Evolutionary conservation across 768 basidiomycete species (phyloP), one percentile per base, ranked within the genome.

Genomic region (Sarcodon sp.): DNA sequence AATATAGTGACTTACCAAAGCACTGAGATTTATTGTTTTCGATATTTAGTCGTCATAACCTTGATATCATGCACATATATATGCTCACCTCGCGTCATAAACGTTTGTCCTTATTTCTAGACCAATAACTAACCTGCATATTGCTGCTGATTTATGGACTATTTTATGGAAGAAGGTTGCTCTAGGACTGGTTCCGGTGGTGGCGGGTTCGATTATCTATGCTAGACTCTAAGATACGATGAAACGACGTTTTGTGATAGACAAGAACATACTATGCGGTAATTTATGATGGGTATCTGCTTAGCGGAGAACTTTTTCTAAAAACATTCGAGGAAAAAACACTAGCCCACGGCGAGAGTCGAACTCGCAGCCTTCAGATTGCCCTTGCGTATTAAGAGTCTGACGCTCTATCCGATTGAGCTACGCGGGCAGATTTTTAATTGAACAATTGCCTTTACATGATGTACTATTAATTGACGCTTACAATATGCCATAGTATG

Each of bases 381-480:
- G 48, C 59, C 35, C 39, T 10, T 27, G 21, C 21, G 21, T 27
- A 27, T 47, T 76, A 76, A 75, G 72, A 75, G 73, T 75, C 73
- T 76, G 73, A 75, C 73, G 73, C 73, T 76, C 73, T 75, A 76
- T 75, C 73, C 73, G 72, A 75, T 75, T 75, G 75, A 76, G 73
- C 75, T 76, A 75, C 73, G 72, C 73, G 70, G 75, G 73, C 73
- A 27, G 21, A 27, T 27, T n/a, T n/a, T n/a, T n/a, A n/a, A n/a
- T n/a, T n/a, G n/a, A n/a, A n/a, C n/a, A n/a, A n/a, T n/a, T n/a
- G n/a, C n/a, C n/a, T n/a, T n/a, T n/a, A n/a, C n/a, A n/a, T n/a
- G n/a, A n/a, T n/a, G n/a, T n/a, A n/a, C n/a, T n/a, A n/a, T n/a
- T n/a, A n/a, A n/a, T n/a, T n/a, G n/a, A n/a, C n/a, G n/a, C n/a